Percentiles rank a stretch among this genome's conserved stretches.
Evolutionary conservation across 1,139 yeast genomes (phyloP).

Genomic region (Hansenula lynferdii): DNA sequence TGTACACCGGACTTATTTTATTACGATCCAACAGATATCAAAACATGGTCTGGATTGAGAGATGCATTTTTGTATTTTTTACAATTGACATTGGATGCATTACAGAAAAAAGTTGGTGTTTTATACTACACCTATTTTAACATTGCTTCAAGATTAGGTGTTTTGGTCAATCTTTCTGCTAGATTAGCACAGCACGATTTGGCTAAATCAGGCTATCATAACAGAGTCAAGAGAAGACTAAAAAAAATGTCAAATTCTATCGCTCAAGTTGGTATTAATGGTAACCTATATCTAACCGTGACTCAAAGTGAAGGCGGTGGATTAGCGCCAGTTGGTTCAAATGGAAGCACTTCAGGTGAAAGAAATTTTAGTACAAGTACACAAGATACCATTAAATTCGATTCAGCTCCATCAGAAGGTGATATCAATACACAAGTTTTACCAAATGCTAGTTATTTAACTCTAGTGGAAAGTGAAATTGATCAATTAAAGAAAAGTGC

Average conservation of each 20-base stretch:
- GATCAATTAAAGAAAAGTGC: conserved; percentile 18
- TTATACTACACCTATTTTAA: conserved; percentile 49
- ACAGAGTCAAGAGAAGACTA: conserved; percentile 41
- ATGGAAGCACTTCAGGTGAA: conserved; percentile 1
- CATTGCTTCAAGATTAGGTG: conserved; percentile 42
- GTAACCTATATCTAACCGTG: conserved; percentile 45
- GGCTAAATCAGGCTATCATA: conserved; percentile 38
- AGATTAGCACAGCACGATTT: conserved; percentile 50
- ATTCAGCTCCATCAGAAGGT: neutral
- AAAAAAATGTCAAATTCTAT: conserved; percentile 47
- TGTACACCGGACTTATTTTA: conserved; percentile 42
- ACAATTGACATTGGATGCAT: conserved; percentile 41
- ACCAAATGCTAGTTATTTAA: conserved; percentile 11
- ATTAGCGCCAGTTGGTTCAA: too few species aligned
- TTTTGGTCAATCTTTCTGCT: conserved; percentile 45
- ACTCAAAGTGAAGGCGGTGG: conserved; percentile 10
- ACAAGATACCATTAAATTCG: conserved; percentile 20
- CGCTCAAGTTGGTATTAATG: conserved; percentile 57
- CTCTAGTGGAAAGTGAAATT: conserved; percentile 17
- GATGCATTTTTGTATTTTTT: conserved; percentile 42
- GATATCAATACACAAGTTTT: conserved; percentile 2
- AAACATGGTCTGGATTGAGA: conserved; percentile 51
- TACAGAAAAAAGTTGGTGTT: conserved; percentile 44
- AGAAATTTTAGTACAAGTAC: conserved; percentile 25
- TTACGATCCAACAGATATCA: conserved; percentile 49